phyloP scores from a whole-genome alignment of 441 rosid genomes.

The Euphorbia celastroides region DNA sequence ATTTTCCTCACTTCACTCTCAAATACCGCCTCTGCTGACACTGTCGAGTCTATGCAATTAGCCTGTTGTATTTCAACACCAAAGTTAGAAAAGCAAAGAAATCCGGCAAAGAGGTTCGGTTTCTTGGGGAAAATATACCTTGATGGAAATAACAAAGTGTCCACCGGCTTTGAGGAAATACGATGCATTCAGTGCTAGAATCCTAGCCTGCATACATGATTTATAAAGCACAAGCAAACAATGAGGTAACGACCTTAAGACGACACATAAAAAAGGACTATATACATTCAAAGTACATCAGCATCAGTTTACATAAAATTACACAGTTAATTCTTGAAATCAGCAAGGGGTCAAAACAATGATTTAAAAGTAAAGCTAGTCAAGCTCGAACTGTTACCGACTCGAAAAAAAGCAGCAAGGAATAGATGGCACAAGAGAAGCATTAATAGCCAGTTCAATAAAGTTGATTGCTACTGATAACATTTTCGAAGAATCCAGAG shows the following conservation, averaged over 20 bases:
- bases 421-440: neutral
- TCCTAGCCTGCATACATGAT: conserved; percentile 65
- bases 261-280: too few relatives aligned
- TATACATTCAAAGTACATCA: too few relatives aligned
- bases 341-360: too few relatives aligned
- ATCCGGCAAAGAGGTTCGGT: too few relatives aligned
- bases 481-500: neutral
- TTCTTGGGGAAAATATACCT: conserved; percentile 47
- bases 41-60: conserved; percentile 83
- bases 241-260: neutral
- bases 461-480: neutral
- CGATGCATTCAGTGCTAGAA: conserved; percentile 76
- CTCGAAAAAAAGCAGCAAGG: neutral
- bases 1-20: conserved; percentile 80
- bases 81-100: neutral
- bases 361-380: neutral
- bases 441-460: neutral
- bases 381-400: neutral
- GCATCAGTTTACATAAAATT: neutral
- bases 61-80: conserved; percentile 32
- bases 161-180: conserved; percentile 85
- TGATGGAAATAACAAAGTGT: conserved; percentile 93
- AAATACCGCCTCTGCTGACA: conserved; percentile 76
- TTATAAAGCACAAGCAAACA: neutral
- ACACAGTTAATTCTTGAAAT: too few relatives aligned